Evolutionary conservation across 208 protist genomes (phyloP), one percentile per base, ranked within the genome.

Genomic region (Leishmania tropica): DNA sequence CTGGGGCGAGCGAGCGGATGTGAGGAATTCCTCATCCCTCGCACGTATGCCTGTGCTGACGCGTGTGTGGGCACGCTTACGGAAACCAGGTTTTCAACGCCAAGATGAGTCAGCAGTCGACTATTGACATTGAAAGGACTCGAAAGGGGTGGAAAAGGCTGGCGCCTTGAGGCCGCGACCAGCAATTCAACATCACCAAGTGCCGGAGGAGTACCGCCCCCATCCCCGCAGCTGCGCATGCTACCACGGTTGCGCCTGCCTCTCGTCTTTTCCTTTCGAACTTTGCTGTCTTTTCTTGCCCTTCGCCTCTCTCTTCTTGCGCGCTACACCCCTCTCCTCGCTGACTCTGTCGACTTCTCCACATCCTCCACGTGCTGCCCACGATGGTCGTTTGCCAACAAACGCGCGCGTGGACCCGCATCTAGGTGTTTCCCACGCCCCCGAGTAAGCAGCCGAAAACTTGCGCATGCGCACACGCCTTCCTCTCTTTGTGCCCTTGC

Each of bases 211-310:
- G 31, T 68, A 35, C 11, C 31, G 15, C 15, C 31, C 5, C 31
- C 31, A 19, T 40, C 31, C 62, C 62, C 3, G 62, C 62, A 35
- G 11, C 31, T 68, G 28, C 31, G 31, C 28, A 42, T 68, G 62
- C 31, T 68, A 13, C 62, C 15, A 40, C 31, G 15, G 31, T 21
- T 78, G 24, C 67, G 11, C n/a, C 47, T 64, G 28, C 78, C 24
- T 35, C 6, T 67, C 42, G 24, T 37, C 53, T 40, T 64, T 74
- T 65, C 68, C 51, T 80, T 75, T 75, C 7, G 75, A 45, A 28
- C 11, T 6, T 79, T n/a, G n/a, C 28, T 81, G 4, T 71, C n/a
- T 58, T 48, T 47, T 48, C 47, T 76, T 42, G n/a, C 24, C 45
- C 76, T 71, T 31, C 56, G 28, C 45, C 35, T 60, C 65, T 60